Evolutionary conservation across 441 rosid species (phyloP).

Genomic region (Hypseocharis bilobata): DNA sequence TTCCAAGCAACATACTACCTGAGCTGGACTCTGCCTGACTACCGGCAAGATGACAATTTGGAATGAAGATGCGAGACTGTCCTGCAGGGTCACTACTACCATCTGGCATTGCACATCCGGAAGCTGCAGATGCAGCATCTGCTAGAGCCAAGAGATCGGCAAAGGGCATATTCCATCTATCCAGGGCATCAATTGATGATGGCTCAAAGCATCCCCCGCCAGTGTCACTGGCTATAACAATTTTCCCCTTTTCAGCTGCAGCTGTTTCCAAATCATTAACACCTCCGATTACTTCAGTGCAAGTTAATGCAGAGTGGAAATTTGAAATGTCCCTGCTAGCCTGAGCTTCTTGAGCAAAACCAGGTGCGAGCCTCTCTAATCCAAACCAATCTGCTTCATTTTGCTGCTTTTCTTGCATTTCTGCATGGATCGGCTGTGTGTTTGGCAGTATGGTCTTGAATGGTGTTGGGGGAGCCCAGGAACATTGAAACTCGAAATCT

Average conservation of each 20-base stretch:
- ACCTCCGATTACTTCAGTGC: background rate
- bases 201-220: conserved; percentile 18
- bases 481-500: conserved; percentile 21
- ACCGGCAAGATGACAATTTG: background rate
- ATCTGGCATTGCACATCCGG: conserved; percentile 7
- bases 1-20: background rate
- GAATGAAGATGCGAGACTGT: conserved; percentile 15
- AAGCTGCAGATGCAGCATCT: conserved; percentile 32
- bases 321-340: conserved; percentile 14
- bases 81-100: background rate
- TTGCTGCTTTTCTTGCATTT: conserved; percentile 20
- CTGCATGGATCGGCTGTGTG: conserved; percentile 24
- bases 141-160: conserved; percentile 50
- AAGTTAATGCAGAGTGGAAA: conserved; percentile 6
- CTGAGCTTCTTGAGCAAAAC: conserved; percentile 19
- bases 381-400: conserved; percentile 24
- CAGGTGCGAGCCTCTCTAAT: conserved; percentile 26
- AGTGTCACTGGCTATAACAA: background rate
- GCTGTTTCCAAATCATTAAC: conserved; percentile 8
- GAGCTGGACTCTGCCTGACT: conserved; percentile 2
- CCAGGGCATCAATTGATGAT: conserved; percentile 16
- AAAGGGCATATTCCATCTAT: conserved; percentile 29
- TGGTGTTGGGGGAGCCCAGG: conserved; percentile 49
- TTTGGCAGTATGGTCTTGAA: conserved; percentile 30
- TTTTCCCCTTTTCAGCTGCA: conserved; percentile 1